Conservation (phyloP, 305 asterid genomes). For the Nicotiana rustica region DNA sequence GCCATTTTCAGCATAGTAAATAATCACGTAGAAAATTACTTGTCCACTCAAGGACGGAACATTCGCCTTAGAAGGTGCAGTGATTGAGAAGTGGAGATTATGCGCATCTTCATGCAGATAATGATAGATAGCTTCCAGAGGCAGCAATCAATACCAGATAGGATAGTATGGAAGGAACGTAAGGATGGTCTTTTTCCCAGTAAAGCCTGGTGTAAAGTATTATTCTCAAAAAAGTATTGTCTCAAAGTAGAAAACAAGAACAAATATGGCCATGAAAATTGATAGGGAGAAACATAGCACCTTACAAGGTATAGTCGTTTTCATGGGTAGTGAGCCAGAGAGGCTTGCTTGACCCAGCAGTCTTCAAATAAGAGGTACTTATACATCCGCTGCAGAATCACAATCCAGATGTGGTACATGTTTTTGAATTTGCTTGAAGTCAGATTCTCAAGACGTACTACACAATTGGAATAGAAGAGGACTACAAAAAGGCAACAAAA, state of each 20-base stretch:
- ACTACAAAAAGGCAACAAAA: conserved; percentile 15
- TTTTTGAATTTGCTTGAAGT: conserved; percentile 19
- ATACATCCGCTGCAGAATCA: neutral
- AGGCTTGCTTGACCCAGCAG: neutral
- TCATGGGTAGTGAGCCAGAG: neutral
- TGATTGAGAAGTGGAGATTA: neutral
- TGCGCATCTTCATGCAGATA: neutral
- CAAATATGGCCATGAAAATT: neutral
- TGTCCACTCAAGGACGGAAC: too few relatives aligned
- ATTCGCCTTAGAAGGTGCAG: neutral
- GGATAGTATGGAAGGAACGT: neutral
- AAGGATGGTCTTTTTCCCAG: neutral
- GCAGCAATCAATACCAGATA: neutral
- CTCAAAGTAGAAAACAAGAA: conserved; percentile 16
- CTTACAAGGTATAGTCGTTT: neutral
- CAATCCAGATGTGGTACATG: neutral
- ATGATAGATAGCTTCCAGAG: neutral
- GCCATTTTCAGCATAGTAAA: conserved; percentile 16
- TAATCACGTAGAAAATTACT: neutral
- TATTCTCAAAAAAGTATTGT: neutral
- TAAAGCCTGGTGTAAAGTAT: neutral
- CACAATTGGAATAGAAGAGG: neutral
- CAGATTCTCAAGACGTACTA: neutral
- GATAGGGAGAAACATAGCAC: conserved; percentile 9
- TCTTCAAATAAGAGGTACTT: conserved; percentile 21